Conservation (phyloP, 805 yeast genomes). For the Teunomyces cretensis region DNA sequence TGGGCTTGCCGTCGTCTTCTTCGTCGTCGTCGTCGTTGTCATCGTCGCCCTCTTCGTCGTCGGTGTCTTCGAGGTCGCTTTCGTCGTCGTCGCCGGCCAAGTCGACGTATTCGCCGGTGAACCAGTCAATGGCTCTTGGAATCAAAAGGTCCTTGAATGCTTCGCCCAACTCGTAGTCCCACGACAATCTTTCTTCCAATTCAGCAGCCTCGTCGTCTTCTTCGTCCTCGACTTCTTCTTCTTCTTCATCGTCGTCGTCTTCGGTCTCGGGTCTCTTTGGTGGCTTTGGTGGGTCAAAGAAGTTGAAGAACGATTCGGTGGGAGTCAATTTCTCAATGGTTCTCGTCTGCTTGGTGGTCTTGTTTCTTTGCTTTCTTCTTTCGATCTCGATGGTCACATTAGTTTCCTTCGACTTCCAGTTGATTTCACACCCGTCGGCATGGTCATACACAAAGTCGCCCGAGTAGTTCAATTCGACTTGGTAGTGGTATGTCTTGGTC, state of each 20-base stretch:
- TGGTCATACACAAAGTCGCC: conserved; percentile 97
- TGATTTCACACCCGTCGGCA: conserved; percentile 85
- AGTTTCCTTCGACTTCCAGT: conserved; percentile 77
- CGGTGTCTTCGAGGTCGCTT: conserved; percentile 61
- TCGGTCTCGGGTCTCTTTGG: conserved; percentile 34
- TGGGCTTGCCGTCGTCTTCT: conserved; percentile 58
- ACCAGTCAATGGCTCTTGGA: conserved; percentile 98
- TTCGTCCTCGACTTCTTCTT: conserved; percentile 44
- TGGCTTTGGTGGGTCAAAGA: conserved; percentile 89
- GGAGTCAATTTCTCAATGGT: conserved; percentile 93
- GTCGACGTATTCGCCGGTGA: conserved; percentile 93
- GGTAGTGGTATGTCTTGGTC: conserved; percentile 88
- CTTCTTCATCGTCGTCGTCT: conserved; percentile 49
- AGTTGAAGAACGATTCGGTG: conserved; percentile 92
- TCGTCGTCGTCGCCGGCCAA: conserved; percentile 66
- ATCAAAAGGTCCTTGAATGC: conserved; percentile 92
- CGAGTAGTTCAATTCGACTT: conserved; percentile 87
- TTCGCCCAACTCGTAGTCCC: conserved; percentile 95
- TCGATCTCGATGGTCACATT: conserved; percentile 87
- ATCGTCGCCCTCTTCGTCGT: conserved; percentile 60
- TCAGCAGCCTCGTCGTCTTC: conserved; percentile 55
- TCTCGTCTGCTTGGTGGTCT: conserved; percentile 93
- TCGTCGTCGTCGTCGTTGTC: conserved; percentile 64
- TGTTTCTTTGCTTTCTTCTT: conserved; percentile 96
- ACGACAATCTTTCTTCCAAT: conserved; percentile 71